Base-by-base conservation (phyloP, 306 rosid species). In the Gillenia trifoliata region DNA sequence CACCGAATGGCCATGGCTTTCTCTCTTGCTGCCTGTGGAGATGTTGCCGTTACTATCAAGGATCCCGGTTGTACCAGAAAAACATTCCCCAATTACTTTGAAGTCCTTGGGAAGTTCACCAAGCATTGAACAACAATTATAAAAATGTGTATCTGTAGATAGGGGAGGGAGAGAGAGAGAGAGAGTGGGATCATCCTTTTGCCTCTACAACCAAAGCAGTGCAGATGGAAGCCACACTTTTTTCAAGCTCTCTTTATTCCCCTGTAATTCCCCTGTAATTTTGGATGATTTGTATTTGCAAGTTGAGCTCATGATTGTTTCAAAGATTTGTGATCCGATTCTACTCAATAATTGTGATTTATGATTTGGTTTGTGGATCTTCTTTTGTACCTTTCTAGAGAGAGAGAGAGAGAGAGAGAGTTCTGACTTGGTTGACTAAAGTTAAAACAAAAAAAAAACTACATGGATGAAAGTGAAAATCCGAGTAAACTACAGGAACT, bases 1-100 rank as follows among this genome's bases (percentile, higher is more conserved):
- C 99, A 95, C 81, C 86, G 99, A 84, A 95, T 95, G 99, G 99
- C 99, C 40, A 95, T 95, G 99, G 84, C 99, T 15, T 95, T 95
- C 89, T 95, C 99, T 55, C 97, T 95, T 22, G 96, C 98, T 75
- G 99, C 99, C 69, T 95, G 99, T 31, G 89, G 88, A 11, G 96
- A 92, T 36, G 96, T 95, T 79, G 96, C 97, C 0, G 99, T 95
- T 43, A 95, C 98, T 83, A 95, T 95, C 80, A 92, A 90, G 6
- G 99, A 95, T 90, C 99, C 99, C 0, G 95, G 96, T 25, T 95
- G 99, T 87, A 95, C 99, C 77, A 83, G 96, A 33, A 95, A 95
- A 84, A 95, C 99, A 55, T 95, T 95, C 86, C 98, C 99, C 0
- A 90, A 95, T 74, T 95, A 95, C 89, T 95, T 95, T 55, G 96